Evolutionary conservation across 371 early-diverging fungal genomes (phyloP).

Genomic region (Saksenaea vasiformis): DNA sequence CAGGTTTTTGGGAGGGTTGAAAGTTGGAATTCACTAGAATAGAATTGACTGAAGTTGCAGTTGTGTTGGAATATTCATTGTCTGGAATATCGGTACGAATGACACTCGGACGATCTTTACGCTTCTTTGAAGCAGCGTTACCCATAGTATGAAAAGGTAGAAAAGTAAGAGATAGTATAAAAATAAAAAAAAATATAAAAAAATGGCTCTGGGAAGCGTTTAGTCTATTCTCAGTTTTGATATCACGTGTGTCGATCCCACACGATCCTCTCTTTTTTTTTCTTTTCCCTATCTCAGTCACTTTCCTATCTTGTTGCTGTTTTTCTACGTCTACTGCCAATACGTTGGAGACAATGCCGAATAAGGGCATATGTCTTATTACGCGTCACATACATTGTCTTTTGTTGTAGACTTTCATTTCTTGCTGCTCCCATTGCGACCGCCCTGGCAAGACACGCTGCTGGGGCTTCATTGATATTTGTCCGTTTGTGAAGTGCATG

Average conservation of each 20-base stretch:
- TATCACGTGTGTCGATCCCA: conserved; percentile 14
- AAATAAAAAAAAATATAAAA: conserved; percentile 10
- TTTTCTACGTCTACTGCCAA: neutral
- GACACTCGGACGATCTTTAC: conserved; percentile 41
- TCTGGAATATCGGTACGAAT: conserved; percentile 39
- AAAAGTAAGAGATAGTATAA: conserved; percentile 16
- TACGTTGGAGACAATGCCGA: conserved; percentile 26
- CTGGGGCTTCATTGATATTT: conserved; percentile 29
- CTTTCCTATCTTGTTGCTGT: neutral
- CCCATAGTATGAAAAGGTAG: conserved; percentile 9
- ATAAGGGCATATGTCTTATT: conserved; percentile 34
- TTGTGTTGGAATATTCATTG: conserved; percentile 39
- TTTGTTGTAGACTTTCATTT: conserved; percentile 13
- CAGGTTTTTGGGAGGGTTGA: conserved; percentile 8
- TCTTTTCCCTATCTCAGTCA: neutral
- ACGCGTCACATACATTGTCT: conserved; percentile 27
- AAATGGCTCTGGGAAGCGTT: neutral
- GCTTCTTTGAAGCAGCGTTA: conserved; percentile 37
- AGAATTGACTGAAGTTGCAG: conserved; percentile 41
- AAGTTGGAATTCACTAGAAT: conserved; percentile 35
- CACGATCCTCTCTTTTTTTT: neutral
- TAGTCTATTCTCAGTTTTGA: neutral
- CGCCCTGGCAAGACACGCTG: conserved; percentile 24
- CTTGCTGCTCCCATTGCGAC: conserved; percentile 24
- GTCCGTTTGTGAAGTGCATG: conserved; percentile 26